Evolutionary conservation across 2,329 filamentous ascomycete genomes (phyloP).

Genomic region (Colletotrichum euphorbiae): DNA sequence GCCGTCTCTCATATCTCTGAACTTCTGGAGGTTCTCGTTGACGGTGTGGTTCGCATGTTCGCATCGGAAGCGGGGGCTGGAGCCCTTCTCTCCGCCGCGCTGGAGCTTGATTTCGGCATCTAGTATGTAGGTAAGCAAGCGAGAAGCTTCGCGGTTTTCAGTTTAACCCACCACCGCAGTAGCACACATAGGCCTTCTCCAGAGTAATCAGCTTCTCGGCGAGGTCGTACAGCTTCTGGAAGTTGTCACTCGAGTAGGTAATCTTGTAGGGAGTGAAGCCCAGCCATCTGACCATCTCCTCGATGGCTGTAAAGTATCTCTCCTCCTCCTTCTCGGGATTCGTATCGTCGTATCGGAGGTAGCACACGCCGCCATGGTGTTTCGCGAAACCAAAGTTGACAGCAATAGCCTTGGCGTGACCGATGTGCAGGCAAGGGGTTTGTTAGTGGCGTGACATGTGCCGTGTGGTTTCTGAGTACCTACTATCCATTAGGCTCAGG

Average conservation of each 20-base stretch:
- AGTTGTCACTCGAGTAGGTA: conserved; percentile 92
- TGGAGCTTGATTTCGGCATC: conserved; percentile 87
- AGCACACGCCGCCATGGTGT: conserved; percentile 74
- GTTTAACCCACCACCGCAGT: conserved; percentile 70
- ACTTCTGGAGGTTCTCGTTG: conserved; percentile 83
- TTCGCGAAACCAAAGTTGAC: conserved; percentile 96
- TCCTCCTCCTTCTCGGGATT: conserved; percentile 95
- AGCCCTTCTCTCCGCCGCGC: conserved; percentile 79
- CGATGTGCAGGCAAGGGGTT: conserved; percentile 62
- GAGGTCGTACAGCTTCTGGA: conserved; percentile 86
- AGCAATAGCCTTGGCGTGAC: conserved; percentile 94
- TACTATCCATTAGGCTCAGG: conserved; percentile 89
- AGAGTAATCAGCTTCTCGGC: conserved; percentile 85
- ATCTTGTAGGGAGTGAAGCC: conserved; percentile 67
- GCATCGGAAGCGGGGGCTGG: conserved; percentile 81
- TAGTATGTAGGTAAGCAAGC: conserved; percentile 40
- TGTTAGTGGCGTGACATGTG: background rate
- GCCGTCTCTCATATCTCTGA: conserved; percentile 90
- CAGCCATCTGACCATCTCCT: conserved; percentile 89
- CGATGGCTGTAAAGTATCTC: conserved; percentile 87
- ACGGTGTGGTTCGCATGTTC: conserved; percentile 79
- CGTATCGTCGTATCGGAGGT: conserved; percentile 90
- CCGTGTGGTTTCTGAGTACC: conserved; percentile 64
- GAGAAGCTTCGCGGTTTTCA: too few species aligned
- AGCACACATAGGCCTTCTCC: conserved; percentile 84